phyloP scores from a whole-genome alignment of 345 rosid species.

The Turnera subulata region DNA sequence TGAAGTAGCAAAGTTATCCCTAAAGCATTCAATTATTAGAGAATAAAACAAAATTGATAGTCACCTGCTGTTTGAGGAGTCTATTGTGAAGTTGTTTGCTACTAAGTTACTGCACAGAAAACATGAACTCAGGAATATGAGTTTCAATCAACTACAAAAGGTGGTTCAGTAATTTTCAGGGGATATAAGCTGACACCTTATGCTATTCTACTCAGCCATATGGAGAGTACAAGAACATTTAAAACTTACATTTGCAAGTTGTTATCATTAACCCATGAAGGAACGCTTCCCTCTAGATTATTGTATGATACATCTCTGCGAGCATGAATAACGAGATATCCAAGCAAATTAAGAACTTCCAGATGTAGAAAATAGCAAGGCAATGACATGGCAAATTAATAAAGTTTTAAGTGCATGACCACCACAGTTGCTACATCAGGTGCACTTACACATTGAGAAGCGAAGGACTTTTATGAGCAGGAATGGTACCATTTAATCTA shows the following conservation, averaged over 20 bases:
- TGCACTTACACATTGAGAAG: constrained; percentile 54
- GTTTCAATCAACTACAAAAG: constrained; percentile 13
- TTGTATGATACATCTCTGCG: constrained; percentile 80
- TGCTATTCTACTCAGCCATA: not conserved
- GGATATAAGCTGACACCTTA: not conserved
- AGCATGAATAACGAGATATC: constrained; percentile 3
- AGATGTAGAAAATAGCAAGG: too few species aligned
- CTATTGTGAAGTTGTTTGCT: constrained; percentile 61
- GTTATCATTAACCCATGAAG: constrained; percentile 53
- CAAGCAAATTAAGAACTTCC: too few species aligned
- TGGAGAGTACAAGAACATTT: not conserved
- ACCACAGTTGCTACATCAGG: not conserved
- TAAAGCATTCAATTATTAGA: constrained; percentile 3
- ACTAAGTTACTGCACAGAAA: constrained; percentile 61
- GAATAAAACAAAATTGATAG: constrained; percentile 1
- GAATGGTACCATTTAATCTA: constrained; percentile 48
- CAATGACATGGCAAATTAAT: too few species aligned
- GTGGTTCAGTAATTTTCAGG: not conserved
- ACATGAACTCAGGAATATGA: constrained; percentile 1
- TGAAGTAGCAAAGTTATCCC: not conserved
- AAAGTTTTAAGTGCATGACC: too few species aligned
- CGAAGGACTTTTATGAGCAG: constrained; percentile 38
- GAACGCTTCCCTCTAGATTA: constrained; percentile 55
- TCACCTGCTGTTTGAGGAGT: constrained; percentile 41
- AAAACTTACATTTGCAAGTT: constrained; percentile 48